A percentile compares a stretch with the other conserved stretches of the same genome.
Evolutionary conservation across 164 flowering plant species (phyloP).

Genomic region (Vitis amurensis): DNA sequence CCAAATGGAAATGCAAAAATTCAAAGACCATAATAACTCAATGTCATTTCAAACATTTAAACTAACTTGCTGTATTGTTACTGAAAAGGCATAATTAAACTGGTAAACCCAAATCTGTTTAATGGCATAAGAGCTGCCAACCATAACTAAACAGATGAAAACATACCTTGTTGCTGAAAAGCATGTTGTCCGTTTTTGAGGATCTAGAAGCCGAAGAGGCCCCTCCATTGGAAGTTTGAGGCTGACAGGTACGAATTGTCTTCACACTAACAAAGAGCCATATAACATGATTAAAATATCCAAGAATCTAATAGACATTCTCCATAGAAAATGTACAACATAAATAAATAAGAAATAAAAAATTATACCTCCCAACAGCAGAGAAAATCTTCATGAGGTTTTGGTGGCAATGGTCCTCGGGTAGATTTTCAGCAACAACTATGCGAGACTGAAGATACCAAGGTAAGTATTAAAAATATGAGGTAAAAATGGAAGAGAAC

Average conservation of each 20-base stretch:
- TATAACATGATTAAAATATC: neutral
- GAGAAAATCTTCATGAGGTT: conserved; percentile 92
- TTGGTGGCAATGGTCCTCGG: conserved; percentile 93
- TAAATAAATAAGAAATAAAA: neutral
- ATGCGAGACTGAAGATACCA: conserved; percentile 66
- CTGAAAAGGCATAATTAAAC: neutral
- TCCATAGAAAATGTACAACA: neutral
- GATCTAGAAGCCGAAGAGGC: conserved; percentile 66
- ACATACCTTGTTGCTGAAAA: conserved; percentile 73
- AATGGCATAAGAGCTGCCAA: neutral
- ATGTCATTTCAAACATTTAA: neutral
- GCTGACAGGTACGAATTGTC: conserved; percentile 89
- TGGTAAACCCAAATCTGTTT: neutral
- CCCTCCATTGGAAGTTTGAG: conserved; percentile 64
- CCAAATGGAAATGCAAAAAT: no score
- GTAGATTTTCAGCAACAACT: conserved; percentile 89
- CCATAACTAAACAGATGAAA: neutral
- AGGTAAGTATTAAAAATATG: neutral
- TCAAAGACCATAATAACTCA: neutral
- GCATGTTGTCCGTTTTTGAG: conserved; percentile 60
- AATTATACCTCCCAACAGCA: conserved; percentile 74
- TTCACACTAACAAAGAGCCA: conserved; percentile 62
- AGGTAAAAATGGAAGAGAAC: neutral
- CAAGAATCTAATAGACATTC: neutral
- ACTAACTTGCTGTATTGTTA: no score